Percentiles rank a stretch among this genome's conserved stretches.
Evolutionary conservation across 2,329 filamentous ascomycete genomes (phyloP).

Genomic region (Fusarium concolor): DNA sequence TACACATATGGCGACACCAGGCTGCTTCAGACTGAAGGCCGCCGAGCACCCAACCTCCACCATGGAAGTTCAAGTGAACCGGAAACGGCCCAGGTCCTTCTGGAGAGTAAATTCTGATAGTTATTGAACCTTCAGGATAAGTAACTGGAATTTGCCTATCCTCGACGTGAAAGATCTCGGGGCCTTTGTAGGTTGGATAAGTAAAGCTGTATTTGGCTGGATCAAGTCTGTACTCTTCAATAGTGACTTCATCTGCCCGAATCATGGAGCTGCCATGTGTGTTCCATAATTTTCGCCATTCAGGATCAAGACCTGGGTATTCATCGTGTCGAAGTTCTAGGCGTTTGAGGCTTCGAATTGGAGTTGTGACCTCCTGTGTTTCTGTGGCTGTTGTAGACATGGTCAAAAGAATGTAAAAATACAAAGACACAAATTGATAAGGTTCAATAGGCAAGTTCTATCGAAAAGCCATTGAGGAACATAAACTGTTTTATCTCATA

Average conservation of each 20-base stretch:
- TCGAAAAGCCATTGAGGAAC: background rate
- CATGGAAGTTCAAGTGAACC: slow-evolving; percentile 2
- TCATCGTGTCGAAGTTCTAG: background rate
- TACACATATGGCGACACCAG: slow-evolving; percentile 6
- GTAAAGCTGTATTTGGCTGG: slow-evolving; percentile 8
- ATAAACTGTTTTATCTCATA: background rate
- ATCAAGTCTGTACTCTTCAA: background rate
- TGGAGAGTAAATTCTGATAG: background rate
- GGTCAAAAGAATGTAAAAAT: background rate
- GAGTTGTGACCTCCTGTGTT: background rate
- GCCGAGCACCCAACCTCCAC: background rate
- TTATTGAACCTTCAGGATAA: background rate
- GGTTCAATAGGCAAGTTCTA: background rate
- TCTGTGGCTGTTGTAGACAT: background rate
- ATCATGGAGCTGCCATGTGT: background rate
- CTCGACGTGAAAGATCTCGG: background rate
- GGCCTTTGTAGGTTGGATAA: background rate
- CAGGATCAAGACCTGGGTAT: background rate
- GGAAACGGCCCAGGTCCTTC: background rate
- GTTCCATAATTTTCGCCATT: slow-evolving; percentile 6
- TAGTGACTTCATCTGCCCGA: background rate
- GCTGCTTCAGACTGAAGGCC: slow-evolving; percentile 1
- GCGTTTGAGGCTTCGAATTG: background rate
- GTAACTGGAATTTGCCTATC: background rate
- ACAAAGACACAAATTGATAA: background rate